These are phyloP conservation scores for Seiridium unicorne DNA, from an alignment of 2,329 filamentous ascomycete genomes.

Conservation along the genomic window DNA sequence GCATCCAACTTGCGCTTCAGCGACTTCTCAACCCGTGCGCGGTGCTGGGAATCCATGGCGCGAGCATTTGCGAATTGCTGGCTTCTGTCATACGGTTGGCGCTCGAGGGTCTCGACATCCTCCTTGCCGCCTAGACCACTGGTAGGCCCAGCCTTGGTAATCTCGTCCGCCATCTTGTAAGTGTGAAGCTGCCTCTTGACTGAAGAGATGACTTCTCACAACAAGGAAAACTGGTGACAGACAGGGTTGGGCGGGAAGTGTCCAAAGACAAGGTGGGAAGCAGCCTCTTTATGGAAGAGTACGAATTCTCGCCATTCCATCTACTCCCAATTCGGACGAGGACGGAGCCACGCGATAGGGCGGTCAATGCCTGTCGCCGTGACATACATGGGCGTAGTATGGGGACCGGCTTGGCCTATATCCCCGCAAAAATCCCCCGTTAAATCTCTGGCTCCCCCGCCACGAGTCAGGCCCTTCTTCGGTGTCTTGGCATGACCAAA, in stretches of 20 bases:
- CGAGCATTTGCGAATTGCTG: constrained; percentile 8
- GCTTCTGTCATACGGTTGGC: constrained; percentile 3
- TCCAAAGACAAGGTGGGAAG: not conserved
- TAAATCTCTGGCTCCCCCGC: constrained; percentile 5
- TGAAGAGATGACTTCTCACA: not conserved
- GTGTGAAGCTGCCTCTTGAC: not conserved
- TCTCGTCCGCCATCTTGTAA: constrained; percentile 20
- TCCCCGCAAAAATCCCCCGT: constrained; percentile 8
- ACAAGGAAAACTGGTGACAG: not conserved
- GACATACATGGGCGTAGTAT: not conserved
- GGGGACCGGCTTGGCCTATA: not conserved
- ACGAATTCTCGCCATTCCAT: not conserved
- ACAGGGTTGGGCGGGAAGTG: not conserved
- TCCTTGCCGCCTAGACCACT: constrained; percentile 12
- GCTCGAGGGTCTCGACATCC: constrained; percentile 18
- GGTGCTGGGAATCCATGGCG: constrained; percentile 43
- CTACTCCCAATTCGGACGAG: not conserved
- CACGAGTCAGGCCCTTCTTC: constrained; percentile 20
- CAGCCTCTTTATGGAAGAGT: not conserved
- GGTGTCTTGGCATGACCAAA: constrained; percentile 22
- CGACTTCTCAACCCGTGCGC: constrained; percentile 57
- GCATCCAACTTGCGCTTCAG: constrained; percentile 70
- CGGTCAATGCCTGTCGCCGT: not conserved
- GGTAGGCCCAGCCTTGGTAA: constrained; percentile 15
- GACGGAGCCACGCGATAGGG: not conserved